Conservation (phyloP, 768 basidiomycete species). For the Agrocybe praecox region DNA sequence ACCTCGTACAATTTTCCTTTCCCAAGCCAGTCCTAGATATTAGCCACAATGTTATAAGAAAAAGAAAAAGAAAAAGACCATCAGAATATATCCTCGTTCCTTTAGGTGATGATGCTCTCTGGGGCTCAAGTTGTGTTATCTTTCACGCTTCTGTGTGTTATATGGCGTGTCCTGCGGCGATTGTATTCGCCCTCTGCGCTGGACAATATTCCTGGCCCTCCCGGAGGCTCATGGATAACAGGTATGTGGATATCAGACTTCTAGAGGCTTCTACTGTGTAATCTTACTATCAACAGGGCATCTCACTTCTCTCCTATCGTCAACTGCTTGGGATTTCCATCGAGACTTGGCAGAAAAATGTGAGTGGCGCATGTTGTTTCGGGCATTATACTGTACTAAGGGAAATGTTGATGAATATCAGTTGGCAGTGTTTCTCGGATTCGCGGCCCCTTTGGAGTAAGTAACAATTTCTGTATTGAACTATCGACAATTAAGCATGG, state of each 20-base stretch:
- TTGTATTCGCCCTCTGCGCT: background rate
- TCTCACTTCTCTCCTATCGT: background rate
- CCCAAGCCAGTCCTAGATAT: too few relatives aligned
- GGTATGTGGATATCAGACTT: background rate
- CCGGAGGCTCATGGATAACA: background rate
- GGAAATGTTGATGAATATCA: too few relatives aligned
- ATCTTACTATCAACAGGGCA: background rate
- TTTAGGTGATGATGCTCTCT: too few relatives aligned
- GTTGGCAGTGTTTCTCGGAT: background rate
- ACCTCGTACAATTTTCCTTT: too few relatives aligned
- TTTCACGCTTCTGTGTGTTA: background rate
- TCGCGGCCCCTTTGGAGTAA: slow-evolving; percentile 14
- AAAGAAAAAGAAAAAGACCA: too few relatives aligned
- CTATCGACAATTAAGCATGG: too few relatives aligned
- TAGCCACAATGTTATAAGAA: too few relatives aligned
- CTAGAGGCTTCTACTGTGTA: background rate
- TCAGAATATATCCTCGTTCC: too few relatives aligned
- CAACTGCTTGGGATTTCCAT: slow-evolving; percentile 36
- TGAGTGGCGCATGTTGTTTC: slow-evolving; percentile 3
- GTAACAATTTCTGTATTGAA: too few relatives aligned
- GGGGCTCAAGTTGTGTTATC: too few relatives aligned
- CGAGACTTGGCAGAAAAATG: slow-evolving; percentile 29
- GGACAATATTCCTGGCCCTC: slow-evolving; percentile 3
- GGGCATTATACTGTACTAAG: background rate
- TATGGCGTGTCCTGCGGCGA: background rate